Evolutionary conservation across 2,329 filamentous ascomycete species (phyloP), one percentile per base, ranked within the genome.

Genomic region (Leptographium wingfieldii): DNA sequence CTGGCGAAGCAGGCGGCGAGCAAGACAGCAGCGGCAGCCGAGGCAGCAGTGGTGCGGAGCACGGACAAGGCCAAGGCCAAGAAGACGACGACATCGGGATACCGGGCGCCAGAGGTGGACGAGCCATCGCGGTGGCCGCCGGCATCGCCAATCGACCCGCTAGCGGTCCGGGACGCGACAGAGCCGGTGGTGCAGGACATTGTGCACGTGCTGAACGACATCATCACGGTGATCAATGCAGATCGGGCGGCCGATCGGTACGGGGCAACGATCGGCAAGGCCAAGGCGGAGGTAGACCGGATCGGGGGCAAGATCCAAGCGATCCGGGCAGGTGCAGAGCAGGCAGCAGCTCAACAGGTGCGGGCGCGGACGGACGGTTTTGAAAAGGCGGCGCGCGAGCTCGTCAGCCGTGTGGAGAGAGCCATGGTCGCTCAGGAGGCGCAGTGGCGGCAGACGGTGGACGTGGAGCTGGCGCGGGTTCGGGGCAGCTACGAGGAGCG

Each of bases 171-270:
- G 59, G 82, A 90, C 67, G 90, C 88, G 58, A 83, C 85, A 62
- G 92, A 97, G 70, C 88, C 90, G 33, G 81, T 96, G 43, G 88
- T 97, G 27, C 91, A 96, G 73, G 90, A 97, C 68, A 79, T 99
- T 6, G 90, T 95, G 62, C 92, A 90, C 76, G 92, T 96, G 75
- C 81, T 99, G 67, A 99, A 99, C 75, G 90, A 95, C 72, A 87
- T 99, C 67, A 96, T 99, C 69, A 85, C 89, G 10, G 90, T 95
- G 55, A 86, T 96, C 71, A 96, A 96, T 72, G 88, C 88, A 61
- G 92, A 96, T 71, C 83, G 86, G 63, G 83, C 89, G 60, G 83
- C 86, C 63, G 80, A 80, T 66, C 90, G 87, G 72, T 96, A 94
- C 74, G 84, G 83, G 58, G 80, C 82, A 3, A 86, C 90, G 1